Evolutionary conservation across 208 protist genomes (phyloP).

Genomic region (Tritrichomonas foetus): DNA sequence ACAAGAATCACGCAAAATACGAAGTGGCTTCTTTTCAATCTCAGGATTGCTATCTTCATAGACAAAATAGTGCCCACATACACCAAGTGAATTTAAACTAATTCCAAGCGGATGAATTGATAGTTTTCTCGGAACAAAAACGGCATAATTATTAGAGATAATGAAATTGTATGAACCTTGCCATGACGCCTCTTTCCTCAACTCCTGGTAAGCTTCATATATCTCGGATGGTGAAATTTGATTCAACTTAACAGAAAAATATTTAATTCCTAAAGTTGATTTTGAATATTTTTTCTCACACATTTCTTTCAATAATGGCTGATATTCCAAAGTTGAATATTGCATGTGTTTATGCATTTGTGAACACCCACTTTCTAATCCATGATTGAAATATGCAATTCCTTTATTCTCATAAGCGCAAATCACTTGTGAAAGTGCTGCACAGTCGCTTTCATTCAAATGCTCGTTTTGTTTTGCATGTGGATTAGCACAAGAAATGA

Average conservation of each 20-base stretch:
- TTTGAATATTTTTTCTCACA: too few relatives aligned
- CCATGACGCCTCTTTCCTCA: neutral
- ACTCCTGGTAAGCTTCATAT: neutral
- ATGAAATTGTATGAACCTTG: neutral
- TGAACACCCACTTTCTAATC: neutral
- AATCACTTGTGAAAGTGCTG: neutral
- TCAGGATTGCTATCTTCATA: neutral
- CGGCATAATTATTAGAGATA: neutral
- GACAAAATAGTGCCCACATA: neutral
- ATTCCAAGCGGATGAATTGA: neutral
- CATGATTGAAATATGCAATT: slow-evolving; percentile 5
- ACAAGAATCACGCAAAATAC: neutral
- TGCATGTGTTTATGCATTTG: slow-evolving; percentile 30
- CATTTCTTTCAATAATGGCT: neutral
- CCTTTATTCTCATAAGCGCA: neutral
- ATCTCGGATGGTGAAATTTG: neutral
- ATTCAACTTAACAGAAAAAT: neutral
- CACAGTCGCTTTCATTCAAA: neutral
- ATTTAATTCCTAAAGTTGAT: neutral
- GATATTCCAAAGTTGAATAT: neutral
- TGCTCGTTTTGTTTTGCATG: neutral
- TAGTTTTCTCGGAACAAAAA: neutral
- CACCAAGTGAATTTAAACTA: slow-evolving; percentile 11
- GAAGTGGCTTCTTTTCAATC: neutral
- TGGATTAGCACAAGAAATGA: slow-evolving; percentile 26